phyloP scores from a whole-genome alignment of 805 yeast genomes.

The Kluyveromyces nonfermentans region DNA sequence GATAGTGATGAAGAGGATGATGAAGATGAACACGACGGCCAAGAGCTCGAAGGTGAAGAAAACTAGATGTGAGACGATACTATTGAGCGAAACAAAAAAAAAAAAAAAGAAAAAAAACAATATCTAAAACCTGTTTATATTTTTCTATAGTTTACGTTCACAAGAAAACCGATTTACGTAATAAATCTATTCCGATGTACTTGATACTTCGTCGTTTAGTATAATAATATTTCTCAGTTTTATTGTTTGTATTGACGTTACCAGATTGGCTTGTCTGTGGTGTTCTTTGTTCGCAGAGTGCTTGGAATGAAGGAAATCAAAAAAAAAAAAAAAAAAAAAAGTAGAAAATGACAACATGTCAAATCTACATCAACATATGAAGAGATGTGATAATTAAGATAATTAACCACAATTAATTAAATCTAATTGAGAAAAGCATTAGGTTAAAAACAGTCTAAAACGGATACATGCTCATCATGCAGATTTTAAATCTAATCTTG shows the following conservation, averaged over 20 bases:
- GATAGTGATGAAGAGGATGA: conserved; percentile 45
- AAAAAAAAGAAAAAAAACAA: too few species aligned
- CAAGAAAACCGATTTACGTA: neutral
- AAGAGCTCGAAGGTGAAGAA: too few species aligned
- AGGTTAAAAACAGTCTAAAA: too few species aligned
- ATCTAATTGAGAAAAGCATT: neutral
- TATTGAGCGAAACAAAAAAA: neutral
- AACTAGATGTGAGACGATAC: too few species aligned
- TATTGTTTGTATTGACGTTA: neutral
- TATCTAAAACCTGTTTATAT: neutral
- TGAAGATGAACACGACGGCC: neutral
- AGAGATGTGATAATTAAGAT: too few species aligned
- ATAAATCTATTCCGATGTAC: neutral
- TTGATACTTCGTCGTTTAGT: neutral
- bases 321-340: neutral
- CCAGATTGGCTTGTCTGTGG: neutral
- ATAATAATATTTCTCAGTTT: neutral
- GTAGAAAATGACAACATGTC: neutral
- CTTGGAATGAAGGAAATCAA: too few species aligned
- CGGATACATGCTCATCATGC: neutral
- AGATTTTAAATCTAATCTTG: conserved; percentile 5
- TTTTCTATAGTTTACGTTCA: neutral
- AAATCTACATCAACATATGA: neutral
- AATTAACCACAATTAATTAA: too few species aligned
- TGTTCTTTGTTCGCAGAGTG: neutral